These are phyloP conservation scores for Globisporangium ultimum DNA, from an alignment of 352 stramenopile species.

Conservation along the genomic window DNA sequence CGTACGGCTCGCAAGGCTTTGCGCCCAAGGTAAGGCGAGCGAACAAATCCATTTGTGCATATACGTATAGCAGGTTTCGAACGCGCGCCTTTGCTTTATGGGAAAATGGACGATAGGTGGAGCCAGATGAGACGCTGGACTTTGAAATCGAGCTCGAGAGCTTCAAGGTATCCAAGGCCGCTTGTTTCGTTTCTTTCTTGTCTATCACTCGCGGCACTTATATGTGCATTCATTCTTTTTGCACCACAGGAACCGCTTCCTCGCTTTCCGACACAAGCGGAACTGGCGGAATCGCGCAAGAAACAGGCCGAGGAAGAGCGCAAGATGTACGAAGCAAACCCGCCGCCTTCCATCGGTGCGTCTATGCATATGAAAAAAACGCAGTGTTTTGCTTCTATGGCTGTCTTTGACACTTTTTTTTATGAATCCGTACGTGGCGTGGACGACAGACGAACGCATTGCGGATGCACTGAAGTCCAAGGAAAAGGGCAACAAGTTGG, in stretches of 20 bases:
- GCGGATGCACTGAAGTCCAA: slow-evolving; percentile 67
- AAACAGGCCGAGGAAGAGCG: slow-evolving; percentile 81
- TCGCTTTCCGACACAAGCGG: slow-evolving; percentile 78
- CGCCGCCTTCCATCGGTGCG: slow-evolving; percentile 71
- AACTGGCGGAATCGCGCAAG: slow-evolving; percentile 77
- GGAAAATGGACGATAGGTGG: slow-evolving; percentile 26
- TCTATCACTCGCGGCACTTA: not conserved
- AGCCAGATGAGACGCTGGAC: slow-evolving; percentile 81
- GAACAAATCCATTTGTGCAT: not conserved
- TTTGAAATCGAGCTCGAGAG: slow-evolving; percentile 84
- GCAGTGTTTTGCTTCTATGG: no score
- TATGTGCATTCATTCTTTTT: not conserved
- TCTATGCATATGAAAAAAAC: not conserved
- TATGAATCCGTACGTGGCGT: no score
- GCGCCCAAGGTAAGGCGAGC: slow-evolving; percentile 51
- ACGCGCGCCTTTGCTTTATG: not conserved
- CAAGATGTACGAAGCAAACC: slow-evolving; percentile 85
- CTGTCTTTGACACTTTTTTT: not conserved
- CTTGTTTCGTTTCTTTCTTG: not conserved
- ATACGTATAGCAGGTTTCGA: not conserved
- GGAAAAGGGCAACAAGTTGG: slow-evolving; percentile 71
- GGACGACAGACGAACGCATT: slow-evolving; percentile 60
- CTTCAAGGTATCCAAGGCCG: slow-evolving; percentile 51
- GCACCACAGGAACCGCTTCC: slow-evolving; percentile 57
- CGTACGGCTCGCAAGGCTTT: slow-evolving; percentile 73